A percentile compares a stretch with the other conserved stretches of the same genome.
phyloP scores from a whole-genome alignment of 257 asterid species.

The Solanum lignicaule region DNA sequence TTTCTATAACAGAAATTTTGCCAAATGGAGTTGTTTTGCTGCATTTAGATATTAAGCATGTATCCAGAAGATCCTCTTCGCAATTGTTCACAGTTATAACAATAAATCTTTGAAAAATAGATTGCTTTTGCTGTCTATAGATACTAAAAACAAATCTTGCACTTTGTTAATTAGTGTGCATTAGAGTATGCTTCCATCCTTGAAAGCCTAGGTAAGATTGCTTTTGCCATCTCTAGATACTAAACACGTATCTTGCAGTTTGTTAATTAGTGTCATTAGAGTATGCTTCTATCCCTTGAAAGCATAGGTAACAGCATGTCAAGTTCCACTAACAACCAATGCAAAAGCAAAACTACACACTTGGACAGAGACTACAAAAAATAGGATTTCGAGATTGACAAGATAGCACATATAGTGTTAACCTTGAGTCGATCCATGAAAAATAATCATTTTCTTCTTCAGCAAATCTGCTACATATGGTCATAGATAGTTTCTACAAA shows the following conservation, averaged over 20 bases:
- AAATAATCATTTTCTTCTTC: neutral
- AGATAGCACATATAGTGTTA: neutral
- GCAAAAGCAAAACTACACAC: neutral
- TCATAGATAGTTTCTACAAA: neutral
- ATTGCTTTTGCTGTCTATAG: neutral
- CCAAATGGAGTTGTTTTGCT: neutral
- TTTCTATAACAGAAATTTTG: neutral
- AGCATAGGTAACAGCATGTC: neutral
- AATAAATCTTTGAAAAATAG: neutral
- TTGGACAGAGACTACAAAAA: neutral
- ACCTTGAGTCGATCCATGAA: neutral
- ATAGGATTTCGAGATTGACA: neutral
- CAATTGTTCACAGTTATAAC: neutral
- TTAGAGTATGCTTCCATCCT: neutral
- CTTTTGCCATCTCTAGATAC: neutral
- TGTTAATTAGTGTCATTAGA: neutral
- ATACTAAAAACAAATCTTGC: neutral
- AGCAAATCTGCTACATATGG: neutral
- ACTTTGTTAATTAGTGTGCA: neutral
- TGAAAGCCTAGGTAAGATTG: neutral
- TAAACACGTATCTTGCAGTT: neutral
- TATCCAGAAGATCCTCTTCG: neutral
- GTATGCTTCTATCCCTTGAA: neutral
- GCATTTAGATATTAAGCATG: neutral
- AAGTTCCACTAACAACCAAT: neutral